Base-by-base conservation (phyloP, 1,139 yeast genomes). In the Pichia sp. region DNA sequence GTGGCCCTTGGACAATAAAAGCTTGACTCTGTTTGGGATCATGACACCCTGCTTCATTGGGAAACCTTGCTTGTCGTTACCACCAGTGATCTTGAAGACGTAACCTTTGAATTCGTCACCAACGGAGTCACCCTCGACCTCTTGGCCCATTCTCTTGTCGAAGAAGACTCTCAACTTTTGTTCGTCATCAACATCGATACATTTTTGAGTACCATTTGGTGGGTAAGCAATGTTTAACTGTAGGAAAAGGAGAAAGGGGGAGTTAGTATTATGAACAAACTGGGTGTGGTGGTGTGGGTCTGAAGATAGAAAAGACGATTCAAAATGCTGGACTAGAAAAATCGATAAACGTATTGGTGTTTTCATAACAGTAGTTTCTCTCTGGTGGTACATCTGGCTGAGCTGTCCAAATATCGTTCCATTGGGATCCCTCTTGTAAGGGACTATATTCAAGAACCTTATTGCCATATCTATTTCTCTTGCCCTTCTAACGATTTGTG, bases 41-140 rank as follows among this genome's bases (percentile, higher is more conserved):
- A 93, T 82, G 66, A 93, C 99, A 85, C 97, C 97, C 82, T 93
- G 99, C 80, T 91, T 93, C 99, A 95, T 93, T 80, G 99, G 98
- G 96, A 93, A 95, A 83, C 99, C 99, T 83, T 93, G 99, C 82
- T 93, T 93, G 83, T 93, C 99, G 87, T 95, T 95, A 86, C 99
- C 99, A 74, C 99, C 99, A 69, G 98, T 80, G 78, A 93, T 91
- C 83, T 85, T 93, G 88, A 93, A 91, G 74, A 90, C 78, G 91
- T 93, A 93, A 72, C 99, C 99, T 80, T 90, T 91, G 95, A 91
- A 91, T 80, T 91, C 98, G 71, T 95, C 99, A 72, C 96, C 96
- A 70, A 93, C 87, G 65, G 89, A 78, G 80, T 93, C 99, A 78
- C 98, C 99, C 73, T 90, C 96, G 73, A 93, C 96, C 80, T 93